phyloP scores from a whole-genome alignment of 176 grass and related monocot genomes.

The Tillandsia fasciculata region DNA sequence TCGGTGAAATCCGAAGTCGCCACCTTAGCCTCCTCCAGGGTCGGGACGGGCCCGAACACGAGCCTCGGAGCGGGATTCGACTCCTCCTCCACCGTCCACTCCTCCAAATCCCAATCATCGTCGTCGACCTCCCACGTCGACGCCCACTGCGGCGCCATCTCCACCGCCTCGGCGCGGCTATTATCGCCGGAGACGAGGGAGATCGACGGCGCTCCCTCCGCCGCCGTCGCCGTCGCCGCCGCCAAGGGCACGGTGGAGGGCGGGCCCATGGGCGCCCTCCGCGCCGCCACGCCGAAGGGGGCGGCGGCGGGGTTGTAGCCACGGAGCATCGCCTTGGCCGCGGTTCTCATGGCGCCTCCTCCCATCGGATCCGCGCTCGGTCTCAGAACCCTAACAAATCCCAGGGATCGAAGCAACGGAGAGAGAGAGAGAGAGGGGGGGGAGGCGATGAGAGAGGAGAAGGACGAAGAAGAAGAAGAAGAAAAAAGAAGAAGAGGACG shows the following conservation, averaged over 20 bases:
- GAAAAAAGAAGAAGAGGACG: too few relatives aligned
- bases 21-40: conserved; percentile 64
- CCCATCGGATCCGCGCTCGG: conserved; percentile 18
- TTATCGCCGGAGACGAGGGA: conserved; percentile 28
- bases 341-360: conserved; percentile 60
- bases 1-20: conserved; percentile 55
- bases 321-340: conserved; percentile 36
- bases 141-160: conserved; percentile 23
- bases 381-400: neutral
- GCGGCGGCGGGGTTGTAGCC: conserved; percentile 12
- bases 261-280: conserved; percentile 2
- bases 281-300: conserved; percentile 8
- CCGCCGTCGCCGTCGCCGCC: conserved; percentile 1
- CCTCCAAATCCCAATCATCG: conserved; percentile 42
- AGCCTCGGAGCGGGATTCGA: conserved; percentile 40
- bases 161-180: conserved; percentile 9
- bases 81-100: conserved; percentile 37
- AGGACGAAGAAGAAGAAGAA: too few relatives aligned
- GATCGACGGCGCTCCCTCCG: conserved; percentile 26
- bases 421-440: neutral
- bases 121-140: conserved; percentile 59
- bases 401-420: neutral
- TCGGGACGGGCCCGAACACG: conserved; percentile 49
- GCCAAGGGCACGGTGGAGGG: conserved; percentile 21
- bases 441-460: too few relatives aligned